Percentiles rank a stretch among this genome's conserved stretches.
These are phyloP conservation scores for Vitis vinifera DNA, from an alignment of 164 flowering plant species.

Conservation along the genomic window DNA sequence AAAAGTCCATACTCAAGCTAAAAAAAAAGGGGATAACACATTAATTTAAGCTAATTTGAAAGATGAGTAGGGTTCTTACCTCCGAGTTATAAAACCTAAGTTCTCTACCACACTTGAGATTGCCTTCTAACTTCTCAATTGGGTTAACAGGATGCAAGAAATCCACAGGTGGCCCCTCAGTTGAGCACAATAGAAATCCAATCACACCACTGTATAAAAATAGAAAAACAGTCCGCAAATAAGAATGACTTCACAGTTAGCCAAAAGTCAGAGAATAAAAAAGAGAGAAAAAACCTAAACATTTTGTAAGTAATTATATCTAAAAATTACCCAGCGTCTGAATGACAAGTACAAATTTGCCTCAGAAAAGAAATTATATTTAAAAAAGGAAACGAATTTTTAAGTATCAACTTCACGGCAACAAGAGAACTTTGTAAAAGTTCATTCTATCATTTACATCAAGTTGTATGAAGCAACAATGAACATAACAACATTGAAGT, in stretches of 20 bases:
- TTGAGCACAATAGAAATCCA: slow-evolving; percentile 91
- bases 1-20: background rate
- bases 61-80: slow-evolving; percentile 32
- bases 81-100: slow-evolving; percentile 90
- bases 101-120: slow-evolving; percentile 55
- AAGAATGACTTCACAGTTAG: background rate
- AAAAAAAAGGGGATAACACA: background rate
- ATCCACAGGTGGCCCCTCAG: slow-evolving; percentile 83
- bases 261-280: background rate
- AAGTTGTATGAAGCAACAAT: too few species aligned
- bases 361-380: too few species aligned
- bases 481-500: too few species aligned
- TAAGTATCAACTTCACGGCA: too few species aligned
- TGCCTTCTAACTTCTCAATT: slow-evolving; percentile 84
- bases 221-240: background rate
- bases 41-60: background rate
- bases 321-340: too few species aligned
- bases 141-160: slow-evolving; percentile 86
- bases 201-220: slow-evolving; percentile 72
- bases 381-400: too few species aligned
- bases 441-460: too few species aligned
- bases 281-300: background rate
- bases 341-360: too few species aligned
- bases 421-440: too few species aligned
- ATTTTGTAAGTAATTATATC: too few species aligned